Conservation (phyloP, 1,284 basidiomycete species). For the Trichosporon asahii region DNA sequence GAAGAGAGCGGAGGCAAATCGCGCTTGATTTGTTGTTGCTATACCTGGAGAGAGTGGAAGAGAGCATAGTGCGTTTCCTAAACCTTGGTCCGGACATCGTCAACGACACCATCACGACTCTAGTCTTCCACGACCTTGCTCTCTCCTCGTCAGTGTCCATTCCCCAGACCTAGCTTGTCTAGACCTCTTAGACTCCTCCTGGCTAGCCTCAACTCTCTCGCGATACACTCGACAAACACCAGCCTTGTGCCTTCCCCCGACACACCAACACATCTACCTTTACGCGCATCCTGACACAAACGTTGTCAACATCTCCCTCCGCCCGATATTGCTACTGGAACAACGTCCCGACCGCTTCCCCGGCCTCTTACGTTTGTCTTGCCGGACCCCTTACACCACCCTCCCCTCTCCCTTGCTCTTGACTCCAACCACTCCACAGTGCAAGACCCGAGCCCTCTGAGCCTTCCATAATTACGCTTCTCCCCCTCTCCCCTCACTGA, state of each 20-base stretch:
- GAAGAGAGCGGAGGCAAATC: not conserved
- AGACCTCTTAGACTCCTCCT: too few species aligned
- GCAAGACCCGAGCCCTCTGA: not conserved
- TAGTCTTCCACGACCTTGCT: not conserved
- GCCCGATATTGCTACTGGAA: not conserved
- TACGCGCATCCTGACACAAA: not conserved
- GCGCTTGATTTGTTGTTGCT: slow-evolving; percentile 8
- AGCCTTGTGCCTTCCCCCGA: not conserved
- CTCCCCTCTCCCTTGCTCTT: not conserved
- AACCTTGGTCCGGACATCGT: not conserved
- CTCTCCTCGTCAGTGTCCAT: too few species aligned
- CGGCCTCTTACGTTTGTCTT: slow-evolving; percentile 2
- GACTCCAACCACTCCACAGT: not conserved
- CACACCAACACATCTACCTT: not conserved
- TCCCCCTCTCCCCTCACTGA: not conserved
- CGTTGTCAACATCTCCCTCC: not conserved
- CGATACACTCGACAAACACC: not conserved
- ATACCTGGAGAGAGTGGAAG: not conserved
- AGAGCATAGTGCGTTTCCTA: not conserved
- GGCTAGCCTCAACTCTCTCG: not conserved
- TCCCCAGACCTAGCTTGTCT: too few species aligned
- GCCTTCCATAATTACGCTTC: not conserved
- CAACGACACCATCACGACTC: not conserved
- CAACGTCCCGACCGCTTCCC: not conserved
- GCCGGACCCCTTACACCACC: not conserved